Base-by-base conservation (phyloP, 441 rosid species). In the Pelargonium citronellum region DNA sequence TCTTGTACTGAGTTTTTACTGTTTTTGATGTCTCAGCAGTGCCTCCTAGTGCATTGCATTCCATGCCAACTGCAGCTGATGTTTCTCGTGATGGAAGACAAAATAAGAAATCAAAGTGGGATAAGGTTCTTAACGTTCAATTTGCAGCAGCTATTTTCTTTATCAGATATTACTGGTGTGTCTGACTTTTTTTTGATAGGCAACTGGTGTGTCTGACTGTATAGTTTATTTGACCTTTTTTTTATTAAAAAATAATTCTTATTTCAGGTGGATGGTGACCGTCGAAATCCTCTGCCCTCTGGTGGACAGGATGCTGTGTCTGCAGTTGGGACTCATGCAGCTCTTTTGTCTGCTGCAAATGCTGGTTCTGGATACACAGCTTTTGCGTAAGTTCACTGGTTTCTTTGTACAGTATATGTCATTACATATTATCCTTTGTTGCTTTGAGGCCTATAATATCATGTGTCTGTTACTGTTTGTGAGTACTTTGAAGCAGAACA, bases 71-170 rank as follows among this genome's bases (percentile, higher is more conserved):
- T 17, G 77, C 82, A 39, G 77, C 78, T 16, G 92, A 83, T 71
- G 71, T 72, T 80, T 66, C 78, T 44, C 87, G 92, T 49, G 97
- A 91, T 64, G 88, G 87, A 72, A 84, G 96, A 79, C 92, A 84
- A 34, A 92, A 86, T 84, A 92, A 92, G 85, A 95, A 88, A 77
- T 92, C 99, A 47, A 90, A 95, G 79, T 95, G 99, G 99, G 99
- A 90, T 77, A 92, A 90, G 97, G 97, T 94, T 77, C 58, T 68
- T 53, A 9, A 53, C 17, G 60, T 53, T 53, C 15, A 16, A 53
- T 7, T 20, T 53, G 60, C 24, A 57, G 67, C 66, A 46, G 72
- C 43, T 24, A 43, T 71, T 51, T 71, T 8, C 24, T 9, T 53
- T 2, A 10, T 1, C 1, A 27, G 62, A 58, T 67, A 16, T 39